A percentile compares a stretch with the other conserved stretches of the same genome.
phyloP scores from a whole-genome alignment of 768 basidiomycete species.

The Phlebiopsis gigantea region DNA sequence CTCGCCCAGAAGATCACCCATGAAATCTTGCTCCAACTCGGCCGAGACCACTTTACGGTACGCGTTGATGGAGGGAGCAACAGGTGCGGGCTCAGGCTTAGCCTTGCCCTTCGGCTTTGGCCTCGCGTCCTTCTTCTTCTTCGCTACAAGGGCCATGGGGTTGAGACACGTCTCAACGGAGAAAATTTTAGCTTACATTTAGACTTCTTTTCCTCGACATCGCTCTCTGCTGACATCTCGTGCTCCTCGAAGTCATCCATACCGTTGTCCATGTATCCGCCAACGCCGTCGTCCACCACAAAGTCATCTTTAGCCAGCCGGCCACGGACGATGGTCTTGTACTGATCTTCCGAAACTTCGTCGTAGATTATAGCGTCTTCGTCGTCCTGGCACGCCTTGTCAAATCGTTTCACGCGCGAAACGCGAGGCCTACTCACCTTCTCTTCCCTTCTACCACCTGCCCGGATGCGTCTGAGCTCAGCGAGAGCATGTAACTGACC shows the following conservation, averaged over 20 bases:
- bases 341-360: conserved; percentile 86
- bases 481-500: conserved; percentile 43
- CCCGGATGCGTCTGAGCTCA: conserved; percentile 54
- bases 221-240: conserved; percentile 52
- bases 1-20: conserved; percentile 72
- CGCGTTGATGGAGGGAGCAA: conserved; percentile 61
- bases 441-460: conserved; percentile 51
- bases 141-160: conserved; percentile 15
- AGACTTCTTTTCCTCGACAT: conserved; percentile 43
- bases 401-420: conserved; percentile 10
- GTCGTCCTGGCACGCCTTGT: conserved; percentile 27
- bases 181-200: conserved; percentile 27
- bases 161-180: not conserved
- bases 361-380: conserved; percentile 78
- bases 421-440: conserved; percentile 40
- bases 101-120: conserved; percentile 40
- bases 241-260: conserved; percentile 87
- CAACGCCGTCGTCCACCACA: conserved; percentile 88
- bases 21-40: conserved; percentile 84
- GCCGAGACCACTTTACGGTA: conserved; percentile 75
- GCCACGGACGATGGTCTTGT: conserved; percentile 76
- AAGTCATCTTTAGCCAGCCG: conserved; percentile 89
- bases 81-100: conserved; percentile 38
- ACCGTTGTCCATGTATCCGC: conserved; percentile 93
- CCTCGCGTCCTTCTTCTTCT: conserved; percentile 36